Base-by-base conservation (phyloP, 1,139 yeast genomes). In the Diutina sp. region DNA sequence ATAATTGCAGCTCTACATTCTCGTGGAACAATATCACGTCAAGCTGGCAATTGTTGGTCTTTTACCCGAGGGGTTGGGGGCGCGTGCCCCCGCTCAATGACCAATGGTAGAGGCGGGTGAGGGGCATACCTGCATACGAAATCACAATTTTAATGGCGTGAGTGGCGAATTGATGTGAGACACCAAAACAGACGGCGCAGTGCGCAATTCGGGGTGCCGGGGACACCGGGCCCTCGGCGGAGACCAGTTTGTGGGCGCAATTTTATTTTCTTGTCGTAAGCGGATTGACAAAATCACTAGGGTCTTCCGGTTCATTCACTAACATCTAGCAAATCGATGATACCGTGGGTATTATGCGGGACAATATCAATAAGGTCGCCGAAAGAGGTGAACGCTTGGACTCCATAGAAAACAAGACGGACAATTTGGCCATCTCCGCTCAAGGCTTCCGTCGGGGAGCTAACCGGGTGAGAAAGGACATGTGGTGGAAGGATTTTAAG, bases 401-500 rank as follows among this genome's bases (percentile, higher is more conserved):
- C 65, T 84, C 93, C 56, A 85, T 93, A 65, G 97, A 93, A 67
- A 95, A 89, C 70, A 89, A 91, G 70, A 95, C 98, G 16, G 97
- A 90, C 66, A 90, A 89, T 70, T 80, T 93, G 67, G 97, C 96
- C 50, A 90, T 86, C 56, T 83, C 91, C 56, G 99, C 99, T 7
- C 95, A 90, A 66, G 95, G 97, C 44, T 95, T 95, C 77, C 89
- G 96, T 70, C 83, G 96, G 69, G 96, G 97, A 51, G 99, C 99
- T 58, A 93, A 91, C 73, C 84, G 96, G 65, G 98, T 93, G 55
- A 87, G 99, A 75, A 95, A 91, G 72, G 96, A 90, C 69, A 93
- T 93, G 98, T 93, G 99, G 99, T 88, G 96, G 90, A 93, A 95
- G 72, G 97, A 93, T 70, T 81, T 95, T 82, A 93, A 93, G 77